Evolutionary conservation across 2,329 filamentous ascomycete species (phyloP).

Genomic region (Ophiocordyceps camponoti-floridani): DNA sequence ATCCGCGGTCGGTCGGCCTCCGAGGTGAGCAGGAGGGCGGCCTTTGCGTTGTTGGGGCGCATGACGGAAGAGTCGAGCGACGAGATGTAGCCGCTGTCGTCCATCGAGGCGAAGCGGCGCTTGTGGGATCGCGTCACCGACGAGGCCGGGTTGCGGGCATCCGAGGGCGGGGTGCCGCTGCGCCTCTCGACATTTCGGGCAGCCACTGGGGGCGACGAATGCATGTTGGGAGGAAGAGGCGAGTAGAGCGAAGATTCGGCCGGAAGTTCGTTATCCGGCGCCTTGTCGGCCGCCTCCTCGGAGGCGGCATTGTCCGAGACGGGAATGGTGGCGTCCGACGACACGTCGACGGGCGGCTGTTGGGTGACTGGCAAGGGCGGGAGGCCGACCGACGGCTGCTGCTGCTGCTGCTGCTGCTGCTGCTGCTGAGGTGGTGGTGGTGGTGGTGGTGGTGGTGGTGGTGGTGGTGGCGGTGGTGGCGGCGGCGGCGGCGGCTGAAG

Average conservation of each 20-base stretch:
- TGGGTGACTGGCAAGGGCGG: slow-evolving; percentile 19
- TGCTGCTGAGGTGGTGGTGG: not conserved
- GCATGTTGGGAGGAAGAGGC: slow-evolving; percentile 53
- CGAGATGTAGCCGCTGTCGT: slow-evolving; percentile 92
- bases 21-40: slow-evolving; percentile 47
- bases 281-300: slow-evolving; percentile 29
- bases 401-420: not conserved
- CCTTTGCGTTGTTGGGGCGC: slow-evolving; percentile 42
- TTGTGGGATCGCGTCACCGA: slow-evolving; percentile 53
- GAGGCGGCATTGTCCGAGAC: slow-evolving; percentile 45
- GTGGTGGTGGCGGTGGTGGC: too few species aligned
- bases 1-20: slow-evolving; percentile 65
- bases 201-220: slow-evolving; percentile 78
- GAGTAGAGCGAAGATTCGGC: slow-evolving; percentile 43
- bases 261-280: slow-evolving; percentile 17
- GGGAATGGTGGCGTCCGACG: slow-evolving; percentile 62
- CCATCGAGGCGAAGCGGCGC: slow-evolving; percentile 63
- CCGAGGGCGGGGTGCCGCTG: slow-evolving; percentile 61
- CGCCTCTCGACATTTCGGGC: slow-evolving; percentile 37
- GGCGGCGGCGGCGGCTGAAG: slow-evolving; percentile 3
- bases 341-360: slow-evolving; percentile 36
- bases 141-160: slow-evolving; percentile 39
- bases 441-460: not conserved
- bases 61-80: slow-evolving; percentile 83
- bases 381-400: slow-evolving; percentile 15